Evolutionary conservation across 2,329 filamentous ascomycete species (phyloP).

Genomic region (Sphaerulina vaccinii): DNA sequence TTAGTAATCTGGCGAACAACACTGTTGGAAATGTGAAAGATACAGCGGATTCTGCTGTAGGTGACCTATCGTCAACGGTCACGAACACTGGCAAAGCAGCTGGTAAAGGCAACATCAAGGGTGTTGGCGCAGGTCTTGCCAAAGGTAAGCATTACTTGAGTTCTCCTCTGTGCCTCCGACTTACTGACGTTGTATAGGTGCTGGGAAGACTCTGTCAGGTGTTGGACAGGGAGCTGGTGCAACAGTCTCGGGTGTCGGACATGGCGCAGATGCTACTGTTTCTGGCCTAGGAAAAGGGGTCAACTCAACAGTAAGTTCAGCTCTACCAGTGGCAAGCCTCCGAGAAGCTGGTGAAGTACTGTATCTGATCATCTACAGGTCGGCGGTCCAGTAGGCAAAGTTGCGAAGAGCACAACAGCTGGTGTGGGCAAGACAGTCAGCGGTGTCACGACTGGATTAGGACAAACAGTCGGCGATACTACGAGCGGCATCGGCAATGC

Average conservation of each 20-base stretch:
- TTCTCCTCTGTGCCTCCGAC: background rate
- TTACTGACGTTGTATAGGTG: slow-evolving; percentile 14
- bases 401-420: slow-evolving; percentile 42
- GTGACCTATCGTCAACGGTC: slow-evolving; percentile 32
- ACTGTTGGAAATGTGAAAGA: slow-evolving; percentile 37
- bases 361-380: background rate
- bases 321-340: background rate
- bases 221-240: slow-evolving; percentile 25
- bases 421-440: slow-evolving; percentile 45
- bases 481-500: slow-evolving; percentile 45
- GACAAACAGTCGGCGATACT: slow-evolving; percentile 46
- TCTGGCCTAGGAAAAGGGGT: slow-evolving; percentile 26
- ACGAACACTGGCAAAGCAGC: slow-evolving; percentile 31
- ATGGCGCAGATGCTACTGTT: slow-evolving; percentile 15
- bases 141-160: slow-evolving; percentile 15
- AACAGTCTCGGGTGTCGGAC: slow-evolving; percentile 14
- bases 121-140: slow-evolving; percentile 27
- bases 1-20: slow-evolving; percentile 37
- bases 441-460: slow-evolving; percentile 43
- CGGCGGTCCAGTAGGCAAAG: slow-evolving; percentile 23
- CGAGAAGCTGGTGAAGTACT: too few relatives aligned
- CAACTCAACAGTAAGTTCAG: slow-evolving; percentile 22
- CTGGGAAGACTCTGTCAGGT: slow-evolving; percentile 29
- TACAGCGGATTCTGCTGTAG: slow-evolving; percentile 31
- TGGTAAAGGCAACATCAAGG: slow-evolving; percentile 33